Percentiles rank a stretch among this genome's conserved stretches.
phyloP scores from a whole-genome alignment of 1,139 yeast species.

The Insectozyma bohioensis region DNA sequence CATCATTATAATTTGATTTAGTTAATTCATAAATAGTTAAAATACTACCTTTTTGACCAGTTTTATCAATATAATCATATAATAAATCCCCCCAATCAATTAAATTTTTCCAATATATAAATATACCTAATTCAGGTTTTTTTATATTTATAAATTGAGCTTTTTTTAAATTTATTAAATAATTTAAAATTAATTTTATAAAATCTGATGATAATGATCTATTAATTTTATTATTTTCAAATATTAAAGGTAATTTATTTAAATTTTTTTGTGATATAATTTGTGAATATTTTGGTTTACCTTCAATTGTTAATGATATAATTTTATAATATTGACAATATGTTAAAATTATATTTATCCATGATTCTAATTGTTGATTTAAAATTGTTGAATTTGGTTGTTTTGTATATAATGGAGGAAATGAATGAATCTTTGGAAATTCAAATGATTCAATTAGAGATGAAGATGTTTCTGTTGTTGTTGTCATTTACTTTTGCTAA shows the following conservation, averaged over 20 bases:
- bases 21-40: slow-evolving; percentile 80
- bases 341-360: slow-evolving; percentile 44
- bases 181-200: slow-evolving; percentile 52
- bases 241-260: slow-evolving; percentile 31
- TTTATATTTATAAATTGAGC: slow-evolving; percentile 54
- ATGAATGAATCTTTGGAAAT: slow-evolving; percentile 76
- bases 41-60: slow-evolving; percentile 78
- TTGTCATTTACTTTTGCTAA: too few relatives aligned
- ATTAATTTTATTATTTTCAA: slow-evolving; percentile 50
- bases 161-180: slow-evolving; percentile 51
- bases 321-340: slow-evolving; percentile 60
- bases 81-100: slow-evolving; percentile 74
- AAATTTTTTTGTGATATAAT: slow-evolving; percentile 11
- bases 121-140: slow-evolving; percentile 45
- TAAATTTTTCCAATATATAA: slow-evolving; percentile 68
- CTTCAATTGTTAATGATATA: slow-evolving; percentile 35
- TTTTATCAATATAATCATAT: slow-evolving; percentile 50
- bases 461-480: too few relatives aligned
- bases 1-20: slow-evolving; percentile 20
- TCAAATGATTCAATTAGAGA: slow-evolving; percentile 18
- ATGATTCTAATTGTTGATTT: slow-evolving; percentile 63
- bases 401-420: slow-evolving; percentile 89
- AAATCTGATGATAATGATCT: slow-evolving; percentile 58
- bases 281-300: slow-evolving; percentile 29
- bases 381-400: slow-evolving; percentile 84